These are phyloP conservation scores for Colletotrichum agaves DNA, from an alignment of 2,329 filamentous ascomycete species.

Conservation along the genomic window DNA sequence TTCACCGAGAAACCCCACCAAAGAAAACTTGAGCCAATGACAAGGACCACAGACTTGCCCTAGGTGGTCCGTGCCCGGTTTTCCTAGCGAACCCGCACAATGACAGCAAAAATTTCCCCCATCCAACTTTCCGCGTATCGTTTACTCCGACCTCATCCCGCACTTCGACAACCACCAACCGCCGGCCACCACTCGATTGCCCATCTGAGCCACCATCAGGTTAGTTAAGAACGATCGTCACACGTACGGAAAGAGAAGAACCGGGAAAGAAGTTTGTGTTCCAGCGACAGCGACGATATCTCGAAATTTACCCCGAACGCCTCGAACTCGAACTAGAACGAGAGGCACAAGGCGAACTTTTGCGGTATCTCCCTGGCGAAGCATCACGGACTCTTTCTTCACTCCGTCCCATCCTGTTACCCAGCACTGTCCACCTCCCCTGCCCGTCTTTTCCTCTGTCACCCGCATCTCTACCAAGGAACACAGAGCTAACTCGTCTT, in stretches of 20 bases:
- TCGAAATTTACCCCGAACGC: slow-evolving; percentile 5
- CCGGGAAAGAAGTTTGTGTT: neutral
- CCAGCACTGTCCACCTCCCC: too few relatives aligned
- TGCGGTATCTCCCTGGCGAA: slow-evolving; percentile 24
- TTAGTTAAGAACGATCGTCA: slow-evolving; percentile 26
- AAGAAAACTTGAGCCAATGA: neutral
- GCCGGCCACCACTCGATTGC: slow-evolving; percentile 36
- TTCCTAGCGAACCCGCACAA: slow-evolving; percentile 36
- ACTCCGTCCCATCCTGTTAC: neutral
- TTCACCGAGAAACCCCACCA: neutral
- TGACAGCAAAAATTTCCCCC: slow-evolving; percentile 20
- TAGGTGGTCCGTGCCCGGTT: slow-evolving; percentile 29
- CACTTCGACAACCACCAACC: slow-evolving; percentile 37
- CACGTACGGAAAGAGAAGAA: slow-evolving; percentile 1
- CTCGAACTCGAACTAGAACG: neutral
- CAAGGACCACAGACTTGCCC: slow-evolving; percentile 17
- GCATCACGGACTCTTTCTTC: neutral
- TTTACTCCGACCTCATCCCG: slow-evolving; percentile 15
- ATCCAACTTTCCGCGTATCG: slow-evolving; percentile 14
- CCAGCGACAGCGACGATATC: slow-evolving; percentile 5
- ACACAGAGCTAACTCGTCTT: slow-evolving; percentile 40
- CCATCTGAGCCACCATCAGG: slow-evolving; percentile 35
- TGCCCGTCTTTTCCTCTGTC: neutral
- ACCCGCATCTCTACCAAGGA: neutral
- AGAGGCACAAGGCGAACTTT: slow-evolving; percentile 23